Evolutionary conservation across 2,329 filamentous ascomycete genomes (phyloP).

Genomic region (Sclerotiophoma versabilis): DNA sequence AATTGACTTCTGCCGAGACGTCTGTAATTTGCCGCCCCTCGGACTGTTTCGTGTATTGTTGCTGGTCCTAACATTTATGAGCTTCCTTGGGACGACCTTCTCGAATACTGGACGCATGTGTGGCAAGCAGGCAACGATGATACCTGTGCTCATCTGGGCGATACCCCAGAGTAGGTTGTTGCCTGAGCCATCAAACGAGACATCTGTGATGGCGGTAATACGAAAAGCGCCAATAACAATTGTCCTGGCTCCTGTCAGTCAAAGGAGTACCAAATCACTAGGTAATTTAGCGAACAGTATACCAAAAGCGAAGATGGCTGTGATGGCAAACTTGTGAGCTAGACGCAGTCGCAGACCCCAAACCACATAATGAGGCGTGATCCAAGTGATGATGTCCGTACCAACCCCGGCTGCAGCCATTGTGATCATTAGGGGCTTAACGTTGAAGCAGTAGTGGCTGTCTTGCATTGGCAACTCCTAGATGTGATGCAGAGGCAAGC

Average conservation of each 20-base stretch:
- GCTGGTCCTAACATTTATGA: conserved; percentile 15
- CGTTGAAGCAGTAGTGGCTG: conserved; percentile 26
- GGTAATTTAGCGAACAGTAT: conserved; percentile 23
- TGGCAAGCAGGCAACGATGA: conserved; percentile 34
- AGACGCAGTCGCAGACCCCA: conserved; percentile 32
- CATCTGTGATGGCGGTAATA: not conserved
- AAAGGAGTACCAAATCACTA: too few species aligned
- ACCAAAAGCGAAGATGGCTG: conserved; percentile 32
- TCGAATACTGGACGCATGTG: conserved; percentile 36
- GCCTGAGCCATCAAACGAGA: conserved; percentile 12
- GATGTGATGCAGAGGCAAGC: conserved; percentile 33
- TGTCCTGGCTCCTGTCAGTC: not conserved
- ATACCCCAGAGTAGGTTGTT: conserved; percentile 28
- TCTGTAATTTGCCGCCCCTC: not conserved
- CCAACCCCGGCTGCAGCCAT: conserved; percentile 21
- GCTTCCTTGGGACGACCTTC: conserved; percentile 17
- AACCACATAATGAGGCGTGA: conserved; percentile 34
- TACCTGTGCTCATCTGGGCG: conserved; percentile 32
- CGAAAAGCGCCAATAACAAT: conserved; percentile 6
- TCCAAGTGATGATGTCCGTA: conserved; percentile 33
- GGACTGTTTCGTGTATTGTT: not conserved
- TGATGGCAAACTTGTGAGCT: conserved; percentile 35
- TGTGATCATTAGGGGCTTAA: conserved; percentile 20
- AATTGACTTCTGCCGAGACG: conserved; percentile 16
- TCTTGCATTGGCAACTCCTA: conserved; percentile 27